Evolutionary conservation across 352 stramenopile species (phyloP), one percentile per base, ranked within the genome.

Genomic region (Globisporangium cylindrosporum): DNA sequence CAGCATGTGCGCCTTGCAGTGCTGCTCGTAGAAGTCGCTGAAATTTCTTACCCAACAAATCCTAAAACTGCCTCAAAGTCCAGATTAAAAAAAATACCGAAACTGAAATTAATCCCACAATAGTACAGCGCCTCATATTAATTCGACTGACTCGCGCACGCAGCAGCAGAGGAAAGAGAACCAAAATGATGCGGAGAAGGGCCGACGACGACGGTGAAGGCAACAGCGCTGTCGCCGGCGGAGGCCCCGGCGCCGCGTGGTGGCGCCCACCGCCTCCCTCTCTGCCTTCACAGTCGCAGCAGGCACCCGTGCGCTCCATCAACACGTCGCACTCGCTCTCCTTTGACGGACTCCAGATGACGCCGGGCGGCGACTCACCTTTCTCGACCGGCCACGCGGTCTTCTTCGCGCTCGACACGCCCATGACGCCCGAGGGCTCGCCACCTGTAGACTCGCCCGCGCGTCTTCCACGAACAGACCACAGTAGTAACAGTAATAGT

Each of bases 381-480:
- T 53, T 55, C 20, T 66, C 58, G 20, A 41, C 53, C 0, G 46
- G 24, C 36, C 18, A 20, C 27, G 36, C 58, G 3, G 43, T n/a
- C 12, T 70, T 70, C 59, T 70, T 70, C 38, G 48, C 66, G 34
- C 48, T 70, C 48, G 66, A 70, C 66, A 70, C 66, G n/a, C 66
- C 66, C 7, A 65, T 65, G 58, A 65, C 66, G 14, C 36, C 49
- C 4, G 53, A 62, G 18, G 25, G 41, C 2, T 64, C 60, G 18
- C 54, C 61, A 0, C 67, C 60, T 4, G 67, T 22, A 10, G 27
- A 62, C 54, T 20, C 22, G 15, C 55, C n/a, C 38, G 38, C 4
- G 38, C 67, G 15, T 0, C 18, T 58, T 4, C 32, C 67, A 1
- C 41, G 12, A 0, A 58, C 32, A 46, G 27, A 29, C 7, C 22